Base-by-base conservation (phyloP, 768 basidiomycete genomes). In the Podaxis carcinomalis region DNA sequence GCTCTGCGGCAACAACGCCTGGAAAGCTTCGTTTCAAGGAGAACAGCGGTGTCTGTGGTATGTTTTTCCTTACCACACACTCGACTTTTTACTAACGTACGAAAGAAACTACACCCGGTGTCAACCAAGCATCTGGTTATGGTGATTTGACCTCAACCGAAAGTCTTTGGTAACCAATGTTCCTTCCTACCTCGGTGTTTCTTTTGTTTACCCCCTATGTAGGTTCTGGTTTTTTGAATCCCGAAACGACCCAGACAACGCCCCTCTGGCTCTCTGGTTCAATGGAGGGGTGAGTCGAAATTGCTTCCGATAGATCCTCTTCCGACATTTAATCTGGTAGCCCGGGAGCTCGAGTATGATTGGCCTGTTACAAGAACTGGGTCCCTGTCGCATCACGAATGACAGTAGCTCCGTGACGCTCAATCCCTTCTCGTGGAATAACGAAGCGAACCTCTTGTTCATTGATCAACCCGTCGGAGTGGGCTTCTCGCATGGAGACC, bases 151-250 rank as follows among this genome's bases (percentile, higher is more conserved):
- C 80, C 1, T 69, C 80, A 1, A 76, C 73, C n/a, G 70, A 86
- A 66, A 87, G 85, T 69, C 75, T 87, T 25, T 88, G 83, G 85
- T 85, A 51, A 2, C 40, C 46, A 25, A 19, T 9, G 21, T 21
- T 21, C 27, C 4, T 51, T 40, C 32, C 37, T 4, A n/a, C 60
- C 11, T 10, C 21, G 32, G 9, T 55, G 9, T 58, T 32, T 53
- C 5, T 5, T 25, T 19, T 11, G 40, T 21, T 27, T 40, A 5
- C 61, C 40, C 57, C 9, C 57, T 11, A 25, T 28, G 3, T 52
- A 86, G 85, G 81, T 88, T 87, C 73, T 87, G 85, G 84, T 88
- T 83, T 74, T 88, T 88, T 64, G 85, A 75, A 11, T 79, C 86
- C 0, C 81, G 86, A n/a, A 81, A 82, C 25, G 82, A 84, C 65